These are phyloP conservation scores for Diaporthe amygdali DNA, from an alignment of 2,329 filamentous ascomycete species.

Conservation along the genomic window DNA sequence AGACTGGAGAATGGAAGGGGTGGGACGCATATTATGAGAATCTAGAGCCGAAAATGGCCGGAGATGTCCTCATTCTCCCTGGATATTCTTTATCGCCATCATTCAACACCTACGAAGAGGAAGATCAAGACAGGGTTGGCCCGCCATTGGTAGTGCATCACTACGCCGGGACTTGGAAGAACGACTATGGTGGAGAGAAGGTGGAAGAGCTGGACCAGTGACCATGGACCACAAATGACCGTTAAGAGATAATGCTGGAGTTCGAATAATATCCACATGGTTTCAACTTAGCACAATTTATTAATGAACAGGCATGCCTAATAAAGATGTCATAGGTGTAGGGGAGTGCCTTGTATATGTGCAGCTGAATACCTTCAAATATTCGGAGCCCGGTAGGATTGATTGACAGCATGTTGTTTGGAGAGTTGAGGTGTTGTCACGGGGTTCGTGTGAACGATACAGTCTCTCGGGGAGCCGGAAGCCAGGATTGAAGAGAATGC, in stretches of 20 bases:
- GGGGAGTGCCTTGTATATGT: not conserved
- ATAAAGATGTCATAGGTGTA: too few relatives aligned
- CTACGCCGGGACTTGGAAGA: conserved; percentile 19
- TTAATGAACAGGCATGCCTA: too few relatives aligned
- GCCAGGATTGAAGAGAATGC: not conserved
- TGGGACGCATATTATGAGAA: not conserved
- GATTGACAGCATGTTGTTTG: too few relatives aligned
- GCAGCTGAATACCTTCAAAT: too few relatives aligned
- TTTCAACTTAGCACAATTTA: too few relatives aligned
- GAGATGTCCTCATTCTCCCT: conserved; percentile 1
- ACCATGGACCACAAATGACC: too few relatives aligned
- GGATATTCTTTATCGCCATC: not conserved
- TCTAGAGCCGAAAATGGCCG: not conserved
- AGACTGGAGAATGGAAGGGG: not conserved
- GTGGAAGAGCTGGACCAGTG: not conserved
- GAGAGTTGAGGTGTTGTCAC: too few relatives aligned
- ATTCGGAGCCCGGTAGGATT: too few relatives aligned
- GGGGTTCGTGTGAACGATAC: too few relatives aligned
- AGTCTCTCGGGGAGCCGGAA: too few relatives aligned
- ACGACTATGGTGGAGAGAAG: conserved; percentile 1
- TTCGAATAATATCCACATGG: too few relatives aligned
- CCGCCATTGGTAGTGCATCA: not conserved
- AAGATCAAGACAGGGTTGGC: conserved; percentile 3
- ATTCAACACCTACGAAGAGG: conserved; percentile 26
- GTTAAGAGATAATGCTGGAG: too few relatives aligned